Percentiles rank a stretch among this genome's conserved stretches.
Evolutionary conservation across 75 land plant species (phyloP).

Genomic region (Picea sitchensis): DNA sequence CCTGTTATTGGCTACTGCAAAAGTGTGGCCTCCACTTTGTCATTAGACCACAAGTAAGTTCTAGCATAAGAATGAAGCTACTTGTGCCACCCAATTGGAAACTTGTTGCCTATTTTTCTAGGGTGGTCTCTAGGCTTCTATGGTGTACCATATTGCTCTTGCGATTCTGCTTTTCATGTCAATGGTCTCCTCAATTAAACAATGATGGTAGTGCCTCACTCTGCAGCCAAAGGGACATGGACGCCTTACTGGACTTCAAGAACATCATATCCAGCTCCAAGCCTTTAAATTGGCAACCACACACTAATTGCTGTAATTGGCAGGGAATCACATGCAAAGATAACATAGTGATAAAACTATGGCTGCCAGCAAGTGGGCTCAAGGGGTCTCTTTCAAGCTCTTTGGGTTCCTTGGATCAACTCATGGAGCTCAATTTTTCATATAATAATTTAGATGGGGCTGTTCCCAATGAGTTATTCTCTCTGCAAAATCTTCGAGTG

Average conservation of each 20-base stretch:
- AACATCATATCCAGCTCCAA: neutral
- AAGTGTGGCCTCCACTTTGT: neutral
- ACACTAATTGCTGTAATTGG: conserved; percentile 32
- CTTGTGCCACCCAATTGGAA: neutral
- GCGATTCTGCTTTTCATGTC: neutral
- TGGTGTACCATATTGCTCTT: neutral
- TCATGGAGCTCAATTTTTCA: conserved; percentile 30
- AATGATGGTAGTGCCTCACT: neutral
- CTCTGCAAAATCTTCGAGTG: conserved; percentile 13
- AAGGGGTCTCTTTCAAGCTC: conserved; percentile 20
- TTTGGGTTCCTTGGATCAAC: conserved; percentile 20
- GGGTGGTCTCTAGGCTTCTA: neutral
- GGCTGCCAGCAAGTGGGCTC: conserved; percentile 29
- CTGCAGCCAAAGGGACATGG: neutral
- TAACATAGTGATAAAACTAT: conserved; percentile 16
- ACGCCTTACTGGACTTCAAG: neutral
- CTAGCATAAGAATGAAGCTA: neutral
- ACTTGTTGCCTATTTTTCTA: neutral
- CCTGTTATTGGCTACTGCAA: too few relatives aligned
- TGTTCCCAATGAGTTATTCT: conserved; percentile 15
- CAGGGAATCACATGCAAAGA: conserved; percentile 31
- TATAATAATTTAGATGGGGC: conserved; percentile 22
- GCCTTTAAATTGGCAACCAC: neutral
- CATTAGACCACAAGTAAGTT: neutral
- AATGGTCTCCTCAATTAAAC: neutral